Evolutionary conservation across 73 alveolate genomes (phyloP).

Genomic region (Paramecium sonneborni): DNA sequence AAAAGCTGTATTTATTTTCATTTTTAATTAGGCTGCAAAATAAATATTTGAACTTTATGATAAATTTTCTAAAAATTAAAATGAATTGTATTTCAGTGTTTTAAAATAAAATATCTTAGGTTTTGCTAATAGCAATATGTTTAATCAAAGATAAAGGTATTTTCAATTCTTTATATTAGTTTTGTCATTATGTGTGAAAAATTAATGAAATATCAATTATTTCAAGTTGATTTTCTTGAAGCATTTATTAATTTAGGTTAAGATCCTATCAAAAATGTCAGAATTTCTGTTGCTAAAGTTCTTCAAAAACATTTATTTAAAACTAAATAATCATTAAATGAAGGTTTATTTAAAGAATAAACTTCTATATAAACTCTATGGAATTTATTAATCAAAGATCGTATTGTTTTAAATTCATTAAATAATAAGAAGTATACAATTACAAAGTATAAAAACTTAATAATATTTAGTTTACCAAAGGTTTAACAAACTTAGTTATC

Average conservation of each 20-base stretch:
- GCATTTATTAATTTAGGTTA: neutral
- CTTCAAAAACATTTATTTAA: slow-evolving; percentile 7
- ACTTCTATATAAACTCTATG: slow-evolving; percentile 16
- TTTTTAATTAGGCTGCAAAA: slow-evolving; percentile 26
- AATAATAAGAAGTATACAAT: neutral
- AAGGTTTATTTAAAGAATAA: neutral
- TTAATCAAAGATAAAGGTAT: slow-evolving; percentile 63
- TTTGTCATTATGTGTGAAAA: slow-evolving; percentile 27
- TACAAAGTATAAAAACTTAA: neutral
- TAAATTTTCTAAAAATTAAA: slow-evolving; percentile 14
- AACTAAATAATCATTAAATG: neutral
- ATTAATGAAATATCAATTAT: neutral
- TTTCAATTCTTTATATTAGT: neutral
- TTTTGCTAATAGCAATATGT: slow-evolving; percentile 44
- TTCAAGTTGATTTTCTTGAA: slow-evolving; percentile 5
- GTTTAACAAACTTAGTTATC: neutral
- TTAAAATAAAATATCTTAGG: slow-evolving; percentile 32
- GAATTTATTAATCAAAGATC: neutral
- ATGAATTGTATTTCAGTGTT: neutral
- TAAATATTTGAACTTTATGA: slow-evolving; percentile 25
- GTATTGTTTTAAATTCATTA: neutral
- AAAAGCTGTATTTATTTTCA: slow-evolving; percentile 33
- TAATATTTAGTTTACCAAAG: neutral
- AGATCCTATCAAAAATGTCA: slow-evolving; percentile 21
- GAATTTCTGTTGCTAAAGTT: slow-evolving; percentile 31